A percentile compares a stretch with the other conserved stretches of the same genome.
Evolutionary conservation across 441 rosid species (phyloP).

Genomic region (Melastoma candidum): DNA sequence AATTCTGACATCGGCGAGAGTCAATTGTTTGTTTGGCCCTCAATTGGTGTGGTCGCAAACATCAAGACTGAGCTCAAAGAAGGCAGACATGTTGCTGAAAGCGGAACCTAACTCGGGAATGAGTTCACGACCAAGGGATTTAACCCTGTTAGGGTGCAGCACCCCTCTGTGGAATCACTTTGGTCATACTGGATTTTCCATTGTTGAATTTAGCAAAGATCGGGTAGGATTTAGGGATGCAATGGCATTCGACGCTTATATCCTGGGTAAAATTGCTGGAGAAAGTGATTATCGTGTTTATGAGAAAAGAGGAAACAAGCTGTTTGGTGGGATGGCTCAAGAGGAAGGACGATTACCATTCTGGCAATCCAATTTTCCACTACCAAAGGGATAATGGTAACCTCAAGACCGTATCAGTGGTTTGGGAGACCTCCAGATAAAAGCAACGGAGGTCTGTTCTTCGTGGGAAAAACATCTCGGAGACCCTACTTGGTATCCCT

Average conservation of each 20-base stretch:
- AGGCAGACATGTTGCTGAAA: constrained; percentile 28
- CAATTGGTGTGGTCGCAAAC: constrained; percentile 61
- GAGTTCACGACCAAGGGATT: constrained; percentile 43
- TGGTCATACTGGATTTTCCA: constrained; percentile 56
- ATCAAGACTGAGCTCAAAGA: constrained; percentile 22
- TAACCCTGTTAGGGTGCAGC: constrained; percentile 37
- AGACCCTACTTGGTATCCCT: constrained; percentile 49
- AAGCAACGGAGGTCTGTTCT: constrained; percentile 32
- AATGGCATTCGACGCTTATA: constrained; percentile 42
- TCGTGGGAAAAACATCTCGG: constrained; percentile 32
- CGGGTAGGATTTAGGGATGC: constrained; percentile 61
- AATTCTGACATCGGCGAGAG: background rate
- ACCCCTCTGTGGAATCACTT: constrained; percentile 37
- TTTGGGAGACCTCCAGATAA: background rate
- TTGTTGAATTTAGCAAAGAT: constrained; percentile 47
- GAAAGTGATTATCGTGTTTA: constrained; percentile 28
- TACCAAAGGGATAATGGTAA: too few relatives aligned
- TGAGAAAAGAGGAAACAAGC: constrained; percentile 21
- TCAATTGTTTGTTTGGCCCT: constrained; percentile 51
- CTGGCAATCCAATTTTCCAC: background rate
- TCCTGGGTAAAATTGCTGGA: constrained; percentile 35
- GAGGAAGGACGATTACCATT: constrained; percentile 33
- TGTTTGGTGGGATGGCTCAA: constrained; percentile 63
- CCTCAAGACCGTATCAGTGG: too few relatives aligned
- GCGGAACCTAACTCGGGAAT: constrained; percentile 42